Evolutionary conservation across 176 grass and related monocot genomes (phyloP).

Genomic region (Paspalum vaginatum): DNA sequence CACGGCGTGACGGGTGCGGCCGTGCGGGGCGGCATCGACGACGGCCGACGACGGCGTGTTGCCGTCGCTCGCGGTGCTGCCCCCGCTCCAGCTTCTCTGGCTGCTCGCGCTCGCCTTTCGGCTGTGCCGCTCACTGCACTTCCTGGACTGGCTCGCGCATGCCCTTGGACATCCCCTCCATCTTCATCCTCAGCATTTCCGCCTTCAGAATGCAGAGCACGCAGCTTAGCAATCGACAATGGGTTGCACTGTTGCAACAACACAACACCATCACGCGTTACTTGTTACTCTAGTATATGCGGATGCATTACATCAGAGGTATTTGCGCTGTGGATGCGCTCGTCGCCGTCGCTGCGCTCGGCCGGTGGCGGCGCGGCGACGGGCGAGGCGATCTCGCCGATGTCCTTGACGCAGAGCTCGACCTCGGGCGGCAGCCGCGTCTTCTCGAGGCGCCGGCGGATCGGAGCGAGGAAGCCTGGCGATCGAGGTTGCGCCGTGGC

Average conservation of each 20-base stretch:
- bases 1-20: constrained; percentile 17
- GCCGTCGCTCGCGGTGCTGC: constrained; percentile 47
- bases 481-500: constrained; percentile 78
- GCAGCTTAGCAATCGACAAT: constrained; percentile 3
- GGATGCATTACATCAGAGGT: constrained; percentile 53
- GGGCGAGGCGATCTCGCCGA: constrained; percentile 62
- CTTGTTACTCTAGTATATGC: neutral
- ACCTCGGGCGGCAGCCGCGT: constrained; percentile 43
- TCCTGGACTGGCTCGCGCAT: constrained; percentile 63
- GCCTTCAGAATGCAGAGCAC: constrained; percentile 51
- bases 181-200: constrained; percentile 77
- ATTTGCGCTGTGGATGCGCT: constrained; percentile 31
- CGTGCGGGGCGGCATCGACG: constrained; percentile 21
- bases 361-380: neutral
- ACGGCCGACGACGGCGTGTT: constrained; percentile 1
- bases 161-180: constrained; percentile 92
- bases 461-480: constrained; percentile 79
- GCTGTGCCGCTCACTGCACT: constrained; percentile 47
- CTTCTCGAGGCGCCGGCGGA: constrained; percentile 70
- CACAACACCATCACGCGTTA: neutral
- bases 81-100: constrained; percentile 58
- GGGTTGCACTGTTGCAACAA: neutral
- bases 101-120: constrained; percentile 47
- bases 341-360: constrained; percentile 32
- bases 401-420: constrained; percentile 71